Base-by-base conservation (phyloP, 1,284 basidiomycete species). In the Anthracocystis setariae region DNA sequence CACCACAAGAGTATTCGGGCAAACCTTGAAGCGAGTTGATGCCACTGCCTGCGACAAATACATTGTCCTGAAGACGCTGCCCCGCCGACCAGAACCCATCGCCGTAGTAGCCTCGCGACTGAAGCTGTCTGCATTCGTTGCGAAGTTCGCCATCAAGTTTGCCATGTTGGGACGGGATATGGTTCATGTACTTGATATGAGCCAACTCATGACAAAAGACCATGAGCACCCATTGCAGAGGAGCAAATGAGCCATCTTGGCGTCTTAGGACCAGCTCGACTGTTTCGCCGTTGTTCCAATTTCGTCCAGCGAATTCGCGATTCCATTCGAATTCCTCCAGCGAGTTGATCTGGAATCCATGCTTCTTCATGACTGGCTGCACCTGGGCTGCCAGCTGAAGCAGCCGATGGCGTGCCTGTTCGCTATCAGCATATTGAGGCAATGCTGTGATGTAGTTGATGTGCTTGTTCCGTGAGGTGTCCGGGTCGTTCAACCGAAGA, bases 141-240 rank as follows among this genome's bases (percentile, higher is more conserved):
- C 60, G 49, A 15, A 78, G 56, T 25, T 72, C 62, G n/a, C 55
- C 42, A 27, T 73, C 76, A 3, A 76, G 56, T 44, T 70, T 72
- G 20, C 72, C 74, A 25, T 78, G 76, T 32, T 69, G 67, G n/a
- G 68, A 66, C 0, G 74, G 64, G 5, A 77, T 68, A 49, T 78
- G 74, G 24, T 78, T 76, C 76, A 78, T 78, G 44, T 74, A 68
- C 53, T 65, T 70, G 50, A 72, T 74, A 37, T 78, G 76, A 12
- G 76, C 76, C 21, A 78, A 50, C 52, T 78, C 76, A 38, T 78
- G 76, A 49, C 66, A 70, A 29, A 78, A 75, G 10, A 78, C 76
- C 59, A 66, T 65, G 13, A 77, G 45, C 8, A 77, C 64, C 59
- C 66, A 66, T 29, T 74, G 66, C 9, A 76, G 43, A 18, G 76